Conservation (phyloP, 176 grass and related monocot genomes). For the Urochloa ruziziensis region DNA sequence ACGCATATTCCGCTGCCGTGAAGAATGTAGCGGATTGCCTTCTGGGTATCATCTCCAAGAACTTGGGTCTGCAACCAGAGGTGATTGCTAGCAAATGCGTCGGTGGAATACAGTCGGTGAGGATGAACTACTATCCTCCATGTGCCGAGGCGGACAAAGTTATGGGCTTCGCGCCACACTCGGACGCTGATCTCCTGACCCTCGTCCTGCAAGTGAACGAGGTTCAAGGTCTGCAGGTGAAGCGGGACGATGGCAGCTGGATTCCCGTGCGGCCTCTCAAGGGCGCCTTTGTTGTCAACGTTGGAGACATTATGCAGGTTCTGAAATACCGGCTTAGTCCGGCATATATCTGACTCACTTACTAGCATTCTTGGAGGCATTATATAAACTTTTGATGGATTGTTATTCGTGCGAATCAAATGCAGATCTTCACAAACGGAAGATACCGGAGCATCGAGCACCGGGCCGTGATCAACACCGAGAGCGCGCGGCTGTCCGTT, state of each 20-base stretch:
- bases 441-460: slow-evolving; percentile 58
- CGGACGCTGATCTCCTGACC: slow-evolving; percentile 47
- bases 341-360: too few species aligned
- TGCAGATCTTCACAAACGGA: slow-evolving; percentile 53
- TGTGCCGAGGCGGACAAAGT: slow-evolving; percentile 49
- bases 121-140: slow-evolving; percentile 75
- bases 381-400: too few species aligned
- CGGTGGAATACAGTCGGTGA: slow-evolving; percentile 39
- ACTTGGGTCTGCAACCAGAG: slow-evolving; percentile 43
- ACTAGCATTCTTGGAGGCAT: too few species aligned
- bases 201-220: slow-evolving; percentile 58
- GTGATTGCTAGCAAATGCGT: slow-evolving; percentile 24
- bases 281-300: slow-evolving; percentile 53
- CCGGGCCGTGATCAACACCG: slow-evolving; percentile 29
- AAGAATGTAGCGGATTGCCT: slow-evolving; percentile 38
- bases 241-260: slow-evolving; percentile 35
- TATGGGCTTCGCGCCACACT: slow-evolving; percentile 65
- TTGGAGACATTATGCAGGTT: slow-evolving; percentile 63
- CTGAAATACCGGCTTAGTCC: too few species aligned
- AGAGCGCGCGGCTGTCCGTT: slow-evolving; percentile 43
- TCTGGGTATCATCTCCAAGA: slow-evolving; percentile 35
- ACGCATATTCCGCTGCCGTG: slow-evolving; percentile 47
- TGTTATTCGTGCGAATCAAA: too few species aligned
- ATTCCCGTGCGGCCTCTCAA: slow-evolving; percentile 45
- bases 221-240: slow-evolving; percentile 66